Conservation (phyloP, 352 stramenopile species). For the Blastocystis sp. region DNA sequence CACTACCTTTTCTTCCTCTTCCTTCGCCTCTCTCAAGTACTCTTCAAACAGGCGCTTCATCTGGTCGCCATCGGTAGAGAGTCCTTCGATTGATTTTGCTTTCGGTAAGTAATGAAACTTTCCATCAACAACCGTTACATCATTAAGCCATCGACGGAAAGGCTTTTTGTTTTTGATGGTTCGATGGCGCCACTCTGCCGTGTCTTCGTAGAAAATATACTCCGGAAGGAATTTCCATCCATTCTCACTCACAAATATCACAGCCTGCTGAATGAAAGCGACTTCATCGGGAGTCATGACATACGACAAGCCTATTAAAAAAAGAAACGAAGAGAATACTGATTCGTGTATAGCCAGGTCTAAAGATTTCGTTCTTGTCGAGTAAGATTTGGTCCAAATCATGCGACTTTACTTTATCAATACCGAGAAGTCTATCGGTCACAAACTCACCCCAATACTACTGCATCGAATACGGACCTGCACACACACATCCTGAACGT, state of each 20-base stretch:
- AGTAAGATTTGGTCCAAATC: conserved; percentile 77
- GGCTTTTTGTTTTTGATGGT: conserved; percentile 71
- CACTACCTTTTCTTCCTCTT: background rate
- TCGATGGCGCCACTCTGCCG: conserved; percentile 82
- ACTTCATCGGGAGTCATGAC: conserved; percentile 73
- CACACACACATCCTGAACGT: conserved; percentile 84
- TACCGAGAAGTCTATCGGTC: conserved; percentile 77
- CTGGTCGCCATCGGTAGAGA: background rate
- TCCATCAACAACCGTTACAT: conserved; percentile 28
- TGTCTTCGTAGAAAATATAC: conserved; percentile 87
- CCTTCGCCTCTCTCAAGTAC: background rate
- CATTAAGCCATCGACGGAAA: conserved; percentile 67
- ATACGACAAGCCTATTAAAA: conserved; percentile 53
- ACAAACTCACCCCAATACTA: background rate
- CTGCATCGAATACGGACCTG: conserved; percentile 80
- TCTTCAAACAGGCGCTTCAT: background rate
- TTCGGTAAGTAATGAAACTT: background rate
- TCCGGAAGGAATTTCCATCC: conserved; percentile 85
- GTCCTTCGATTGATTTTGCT: background rate
- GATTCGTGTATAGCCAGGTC: conserved; percentile 85
- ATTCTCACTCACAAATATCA: conserved; percentile 84
- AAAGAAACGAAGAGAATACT: conserved; percentile 71
- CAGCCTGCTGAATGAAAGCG: conserved; percentile 84
- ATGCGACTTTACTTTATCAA: conserved; percentile 72
- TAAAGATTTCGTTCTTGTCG: conserved; percentile 81